These are phyloP conservation scores for Microdochium nivale DNA, from an alignment of 2,329 filamentous ascomycete genomes.

Conservation along the genomic window DNA sequence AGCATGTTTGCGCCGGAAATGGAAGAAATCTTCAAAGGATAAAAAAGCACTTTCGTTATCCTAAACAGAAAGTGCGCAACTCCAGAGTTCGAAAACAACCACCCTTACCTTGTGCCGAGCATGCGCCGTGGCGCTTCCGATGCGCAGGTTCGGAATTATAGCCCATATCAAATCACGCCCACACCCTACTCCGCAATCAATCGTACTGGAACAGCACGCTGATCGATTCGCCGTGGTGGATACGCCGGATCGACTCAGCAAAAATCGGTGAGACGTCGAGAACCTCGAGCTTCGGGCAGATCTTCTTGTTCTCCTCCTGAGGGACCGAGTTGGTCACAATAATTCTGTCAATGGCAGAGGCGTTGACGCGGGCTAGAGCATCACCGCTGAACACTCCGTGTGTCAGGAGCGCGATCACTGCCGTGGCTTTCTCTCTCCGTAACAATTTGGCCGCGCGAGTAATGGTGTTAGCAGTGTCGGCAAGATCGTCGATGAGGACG, in stretches of 20 bases:
- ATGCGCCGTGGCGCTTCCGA: background rate
- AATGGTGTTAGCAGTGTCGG: slow-evolving; percentile 95
- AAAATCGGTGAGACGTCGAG: slow-evolving; percentile 88
- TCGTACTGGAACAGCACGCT: slow-evolving; percentile 88
- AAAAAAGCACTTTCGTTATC: slow-evolving; percentile 1
- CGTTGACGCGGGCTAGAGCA: slow-evolving; percentile 88
- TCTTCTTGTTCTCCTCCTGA: slow-evolving; percentile 67
- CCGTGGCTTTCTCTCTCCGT: slow-evolving; percentile 88
- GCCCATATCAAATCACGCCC: background rate
- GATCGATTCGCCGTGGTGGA: slow-evolving; percentile 97
- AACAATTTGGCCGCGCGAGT: slow-evolving; percentile 93
- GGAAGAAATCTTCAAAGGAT: background rate
- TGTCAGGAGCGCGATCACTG: slow-evolving; percentile 85
- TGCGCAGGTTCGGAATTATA: background rate
- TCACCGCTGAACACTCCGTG: slow-evolving; percentile 94
- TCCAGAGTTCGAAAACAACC: background rate
- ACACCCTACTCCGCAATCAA: slow-evolving; percentile 24
- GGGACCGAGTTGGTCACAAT: slow-evolving; percentile 94
- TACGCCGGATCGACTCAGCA: slow-evolving; percentile 88
- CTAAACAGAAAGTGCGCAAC: background rate
- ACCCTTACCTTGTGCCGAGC: background rate
- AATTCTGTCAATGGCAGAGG: slow-evolving; percentile 85
- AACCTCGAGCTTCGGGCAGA: slow-evolving; percentile 84
- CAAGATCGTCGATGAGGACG: slow-evolving; percentile 89
- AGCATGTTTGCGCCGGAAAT: background rate